Conservation (phyloP, 1,284 basidiomycete genomes). For the Ganoderma sinense region DNA sequence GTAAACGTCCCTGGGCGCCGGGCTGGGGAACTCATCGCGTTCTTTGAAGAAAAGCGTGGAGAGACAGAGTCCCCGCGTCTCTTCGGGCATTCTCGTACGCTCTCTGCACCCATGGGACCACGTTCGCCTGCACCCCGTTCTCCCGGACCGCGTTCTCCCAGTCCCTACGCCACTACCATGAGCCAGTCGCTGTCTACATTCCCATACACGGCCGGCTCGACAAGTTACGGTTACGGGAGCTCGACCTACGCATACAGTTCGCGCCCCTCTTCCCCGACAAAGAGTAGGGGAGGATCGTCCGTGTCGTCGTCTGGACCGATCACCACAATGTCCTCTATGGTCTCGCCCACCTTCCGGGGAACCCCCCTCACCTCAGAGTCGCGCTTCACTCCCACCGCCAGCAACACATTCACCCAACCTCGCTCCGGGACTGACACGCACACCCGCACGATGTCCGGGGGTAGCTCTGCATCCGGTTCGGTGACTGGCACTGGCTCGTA, state of each 20-base stretch:
- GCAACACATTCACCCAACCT: slow-evolving; percentile 43
- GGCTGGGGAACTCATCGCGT: slow-evolving; percentile 74
- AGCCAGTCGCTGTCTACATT: slow-evolving; percentile 52
- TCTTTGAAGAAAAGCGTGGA: slow-evolving; percentile 68
- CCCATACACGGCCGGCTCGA: slow-evolving; percentile 35
- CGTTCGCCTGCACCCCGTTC: slow-evolving; percentile 56
- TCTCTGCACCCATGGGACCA: slow-evolving; percentile 61
- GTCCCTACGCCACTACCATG: slow-evolving; percentile 54
- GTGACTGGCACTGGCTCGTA: slow-evolving; percentile 32
- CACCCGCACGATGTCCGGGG: slow-evolving; percentile 25
- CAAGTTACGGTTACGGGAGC: slow-evolving; percentile 37
- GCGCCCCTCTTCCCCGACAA: slow-evolving; percentile 55
- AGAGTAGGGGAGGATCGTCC: slow-evolving; percentile 47
- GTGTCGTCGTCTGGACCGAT: slow-evolving; percentile 37
- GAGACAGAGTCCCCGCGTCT: slow-evolving; percentile 39
- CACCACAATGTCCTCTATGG: slow-evolving; percentile 45
- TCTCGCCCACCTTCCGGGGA: slow-evolving; percentile 45
- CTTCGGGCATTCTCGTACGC: slow-evolving; percentile 55
- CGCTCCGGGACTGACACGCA: slow-evolving; percentile 34
- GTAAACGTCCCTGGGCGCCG: slow-evolving; percentile 58
- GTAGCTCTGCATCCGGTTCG: slow-evolving; percentile 3
- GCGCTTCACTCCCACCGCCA: slow-evolving; percentile 44
- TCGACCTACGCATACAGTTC: slow-evolving; percentile 43
- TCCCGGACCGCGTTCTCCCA: slow-evolving; percentile 50
- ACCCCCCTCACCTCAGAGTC: slow-evolving; percentile 43